Conservation (phyloP, 179 eudicot species). For the Corrigiola litoralis region DNA sequence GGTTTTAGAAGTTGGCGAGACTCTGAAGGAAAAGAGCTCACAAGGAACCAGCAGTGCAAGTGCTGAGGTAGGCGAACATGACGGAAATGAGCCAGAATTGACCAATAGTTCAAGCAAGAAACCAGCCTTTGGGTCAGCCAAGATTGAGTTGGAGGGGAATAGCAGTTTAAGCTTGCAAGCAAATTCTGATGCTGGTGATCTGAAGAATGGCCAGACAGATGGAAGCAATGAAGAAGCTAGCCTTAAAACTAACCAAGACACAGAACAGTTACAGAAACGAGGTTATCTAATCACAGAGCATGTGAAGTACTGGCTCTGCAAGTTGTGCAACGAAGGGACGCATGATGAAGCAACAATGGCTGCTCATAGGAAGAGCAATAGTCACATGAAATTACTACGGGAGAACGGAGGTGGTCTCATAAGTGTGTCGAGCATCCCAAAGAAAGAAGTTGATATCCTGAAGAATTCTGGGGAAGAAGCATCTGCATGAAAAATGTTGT, state of each 20-base stretch:
- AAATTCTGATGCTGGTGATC: background rate
- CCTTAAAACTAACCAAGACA: background rate
- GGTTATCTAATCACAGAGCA: background rate
- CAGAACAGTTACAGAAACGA: background rate
- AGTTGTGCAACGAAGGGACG: slow-evolving; percentile 27
- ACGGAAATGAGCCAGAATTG: background rate
- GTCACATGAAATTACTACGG: slow-evolving; percentile 21
- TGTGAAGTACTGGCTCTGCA: slow-evolving; percentile 30
- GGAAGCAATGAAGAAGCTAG: slow-evolving; percentile 8
- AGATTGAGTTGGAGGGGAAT: background rate
- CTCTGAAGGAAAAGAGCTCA: background rate
- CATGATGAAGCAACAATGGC: slow-evolving; percentile 28
- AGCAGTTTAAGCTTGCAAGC: background rate
- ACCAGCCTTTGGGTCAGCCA: background rate
- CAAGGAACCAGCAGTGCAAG: background rate
- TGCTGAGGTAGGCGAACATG: background rate
- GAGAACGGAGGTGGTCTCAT: slow-evolving; percentile 28
- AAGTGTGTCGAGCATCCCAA: slow-evolving; percentile 17
- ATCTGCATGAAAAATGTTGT: background rate
- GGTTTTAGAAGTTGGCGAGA: background rate
- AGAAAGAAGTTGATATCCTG: slow-evolving; percentile 8
- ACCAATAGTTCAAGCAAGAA: background rate
- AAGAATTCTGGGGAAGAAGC: background rate
- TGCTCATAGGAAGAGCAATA: slow-evolving; percentile 26
- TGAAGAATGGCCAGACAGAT: background rate